Evolutionary conservation across 2,329 filamentous ascomycete genomes (phyloP), one percentile per base, ranked within the genome.

Genomic region (Graphiopsis chlorocephala): DNA sequence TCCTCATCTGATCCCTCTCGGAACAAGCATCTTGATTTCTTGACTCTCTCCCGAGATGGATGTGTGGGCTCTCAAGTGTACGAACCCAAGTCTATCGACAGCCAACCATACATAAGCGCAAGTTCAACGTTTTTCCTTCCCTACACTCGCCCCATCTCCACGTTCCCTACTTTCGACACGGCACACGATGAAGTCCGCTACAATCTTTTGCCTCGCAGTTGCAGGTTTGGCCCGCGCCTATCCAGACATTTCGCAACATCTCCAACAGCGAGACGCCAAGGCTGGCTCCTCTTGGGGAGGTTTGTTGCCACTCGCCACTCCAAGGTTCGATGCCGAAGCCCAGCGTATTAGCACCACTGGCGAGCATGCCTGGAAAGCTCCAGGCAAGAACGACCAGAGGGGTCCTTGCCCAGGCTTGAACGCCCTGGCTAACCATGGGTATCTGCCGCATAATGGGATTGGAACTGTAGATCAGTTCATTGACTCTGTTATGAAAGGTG

Each of bases 381-480:
- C 75, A 8, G 69, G 72, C 8, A 10, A 57, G 17, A 66, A 65
- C 14, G 75, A 76, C 57, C 69, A 71, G 45, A 67, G 75, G 56
- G 75, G 75, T 29, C 69, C 69, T 38, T 77, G 75, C 47, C 74
- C 75, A 4, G 75, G 75, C 26, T 61, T 76, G 45, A 76, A 77
- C 56, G 74, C 73, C 17, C 53, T 74, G 47, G 75, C 74, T 33
- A 76, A 76, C 61, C 74, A 75, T 65, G 67, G 65, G 38, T 76
- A 75, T 57, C 66, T 76, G 1, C 74, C 75, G 4, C 73, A 71
- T 63, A 73, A 76, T 50, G 75, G 75, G 33, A 66, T 72, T 20
- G 75, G 71, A n/a, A 75, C 75, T 26, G 74, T 76, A 58, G 55
- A 70, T 23, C 71, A 77, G 57, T 75, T 77, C 67, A 67, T 75